phyloP scores from a whole-genome alignment of 208 protist genomes.

The Leishmania mexicana region DNA sequence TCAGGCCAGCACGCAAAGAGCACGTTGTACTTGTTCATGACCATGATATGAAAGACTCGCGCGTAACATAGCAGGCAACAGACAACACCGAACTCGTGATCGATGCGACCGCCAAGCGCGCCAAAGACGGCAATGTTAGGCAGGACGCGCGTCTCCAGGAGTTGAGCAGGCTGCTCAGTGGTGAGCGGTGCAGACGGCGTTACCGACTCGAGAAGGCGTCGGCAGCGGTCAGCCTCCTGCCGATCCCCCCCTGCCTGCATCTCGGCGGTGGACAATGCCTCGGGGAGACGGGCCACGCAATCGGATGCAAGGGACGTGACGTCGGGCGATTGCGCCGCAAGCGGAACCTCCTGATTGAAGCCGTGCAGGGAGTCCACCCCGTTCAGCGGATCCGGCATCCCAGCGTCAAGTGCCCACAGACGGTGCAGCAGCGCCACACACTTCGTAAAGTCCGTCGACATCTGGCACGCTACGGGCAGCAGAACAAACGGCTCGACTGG shows the following conservation, averaged over 20 bases:
- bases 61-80: conserved; percentile 36
- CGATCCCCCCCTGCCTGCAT: conserved; percentile 13
- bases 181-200: background rate
- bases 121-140: conserved; percentile 65
- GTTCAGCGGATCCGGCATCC: conserved; percentile 4
- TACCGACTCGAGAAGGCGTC: conserved; percentile 3
- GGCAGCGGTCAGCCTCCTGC: conserved; percentile 17
- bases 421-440: conserved; percentile 50
- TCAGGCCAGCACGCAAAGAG: conserved; percentile 74
- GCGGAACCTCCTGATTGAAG: background rate
- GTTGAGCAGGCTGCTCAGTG: background rate
- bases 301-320: background rate
- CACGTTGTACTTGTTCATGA: conserved; percentile 55
- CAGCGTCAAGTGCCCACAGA: conserved; percentile 20
- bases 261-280: conserved; percentile 7
- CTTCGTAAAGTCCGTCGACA: conserved; percentile 87
- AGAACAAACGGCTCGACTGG: conserved; percentile 24
- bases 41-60: conserved; percentile 37
- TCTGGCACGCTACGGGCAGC: conserved; percentile 67
- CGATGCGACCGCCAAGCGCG: conserved; percentile 73
- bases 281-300: conserved; percentile 3
- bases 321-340: background rate
- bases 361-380: conserved; percentile 3
- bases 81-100: conserved; percentile 72
- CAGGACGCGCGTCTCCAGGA: conserved; percentile 37